Evolutionary conservation across 306 rosid species (phyloP), one percentile per base, ranked within the genome.

Genomic region (Purshia tridentata): DNA sequence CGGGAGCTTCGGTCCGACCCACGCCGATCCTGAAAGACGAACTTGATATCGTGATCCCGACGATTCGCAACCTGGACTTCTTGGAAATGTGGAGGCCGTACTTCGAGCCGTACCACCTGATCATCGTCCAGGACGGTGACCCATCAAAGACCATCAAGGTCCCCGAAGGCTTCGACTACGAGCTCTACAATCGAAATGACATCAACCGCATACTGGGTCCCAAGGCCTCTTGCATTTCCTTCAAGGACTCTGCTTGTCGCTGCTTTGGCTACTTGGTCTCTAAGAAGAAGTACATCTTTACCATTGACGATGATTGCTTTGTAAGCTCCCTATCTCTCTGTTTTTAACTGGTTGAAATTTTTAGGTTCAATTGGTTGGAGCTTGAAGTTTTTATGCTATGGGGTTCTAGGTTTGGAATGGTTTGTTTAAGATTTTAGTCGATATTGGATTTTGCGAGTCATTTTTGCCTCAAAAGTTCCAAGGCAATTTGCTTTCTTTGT

Each of bases 61-160:
- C 97, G 46, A 92, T 92, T 73, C 85, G 97, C 1, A 92, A 88
- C 90, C 93, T 89, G 0, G 97, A 92, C 57, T 92, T 92, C 83
- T 68, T 92, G 5, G 97, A 92, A 85, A 92, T 89, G 96, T 89
- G 97, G 97, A 78, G 96, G 60, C 94, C 97, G 0, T 91, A 86
- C 75, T 88, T 91, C 76, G 69, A 91, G 19, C 86, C 63, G 1
- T 88, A 91, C 76, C 97, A 91, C 39, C 72, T 88, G 62, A 88
- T 91, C 83, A 88, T 88, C 65, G 97, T 91, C 18, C 97, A 88
- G 58, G 97, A 91, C 47, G 97, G 97, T 5, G 97, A 91, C 66
- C 97, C 97, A 1, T 72, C 90, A 0, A 91, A 84, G 81, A 70
- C 9, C 52, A 88, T 91, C 65, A 77, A 76, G 0, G 97, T 91